phyloP scores from a whole-genome alignment of 2,329 filamentous ascomycete species.

The Fusarium brachygibbosum region DNA sequence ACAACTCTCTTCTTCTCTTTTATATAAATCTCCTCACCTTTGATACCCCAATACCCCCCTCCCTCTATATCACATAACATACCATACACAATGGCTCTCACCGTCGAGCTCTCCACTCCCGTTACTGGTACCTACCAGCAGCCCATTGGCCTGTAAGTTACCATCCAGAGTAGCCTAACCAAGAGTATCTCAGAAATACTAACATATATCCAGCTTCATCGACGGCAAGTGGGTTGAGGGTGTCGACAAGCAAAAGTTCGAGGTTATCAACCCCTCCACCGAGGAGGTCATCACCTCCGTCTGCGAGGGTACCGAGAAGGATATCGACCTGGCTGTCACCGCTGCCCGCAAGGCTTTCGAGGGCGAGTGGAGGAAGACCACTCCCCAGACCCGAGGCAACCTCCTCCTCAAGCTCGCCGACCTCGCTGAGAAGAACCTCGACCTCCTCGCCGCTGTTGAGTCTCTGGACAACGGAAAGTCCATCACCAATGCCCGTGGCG shows the following conservation, averaged over 20 bases:
- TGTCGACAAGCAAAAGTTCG: constrained; percentile 89
- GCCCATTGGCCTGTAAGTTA: constrained; percentile 71
- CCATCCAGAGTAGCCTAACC: background rate
- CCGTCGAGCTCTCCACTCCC: constrained; percentile 76
- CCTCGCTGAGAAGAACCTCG: constrained; percentile 81
- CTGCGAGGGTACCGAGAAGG: constrained; percentile 88
- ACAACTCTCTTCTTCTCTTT: constrained; percentile 22
- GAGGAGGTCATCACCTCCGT: constrained; percentile 89
- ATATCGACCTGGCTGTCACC: constrained; percentile 82
- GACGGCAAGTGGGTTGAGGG: constrained; percentile 88
- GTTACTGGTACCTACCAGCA: constrained; percentile 70
- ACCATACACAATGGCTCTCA: constrained; percentile 55
- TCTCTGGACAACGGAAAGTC: constrained; percentile 91
- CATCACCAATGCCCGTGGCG: constrained; percentile 79
- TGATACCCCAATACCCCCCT: constrained; percentile 45
- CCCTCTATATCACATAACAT: constrained; percentile 18
- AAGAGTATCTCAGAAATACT: constrained; percentile 22
- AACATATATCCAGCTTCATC: constrained; percentile 75
- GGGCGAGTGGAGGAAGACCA: constrained; percentile 75
- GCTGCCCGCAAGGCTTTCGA: constrained; percentile 91
- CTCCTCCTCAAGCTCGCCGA: constrained; percentile 83
- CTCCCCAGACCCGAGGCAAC: constrained; percentile 78
- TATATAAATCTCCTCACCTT: constrained; percentile 34
- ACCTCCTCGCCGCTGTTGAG: constrained; percentile 84
- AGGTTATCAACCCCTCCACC: constrained; percentile 89